These are phyloP conservation scores for Amanita rubescens DNA, from an alignment of 768 basidiomycete species.

Conservation along the genomic window DNA sequence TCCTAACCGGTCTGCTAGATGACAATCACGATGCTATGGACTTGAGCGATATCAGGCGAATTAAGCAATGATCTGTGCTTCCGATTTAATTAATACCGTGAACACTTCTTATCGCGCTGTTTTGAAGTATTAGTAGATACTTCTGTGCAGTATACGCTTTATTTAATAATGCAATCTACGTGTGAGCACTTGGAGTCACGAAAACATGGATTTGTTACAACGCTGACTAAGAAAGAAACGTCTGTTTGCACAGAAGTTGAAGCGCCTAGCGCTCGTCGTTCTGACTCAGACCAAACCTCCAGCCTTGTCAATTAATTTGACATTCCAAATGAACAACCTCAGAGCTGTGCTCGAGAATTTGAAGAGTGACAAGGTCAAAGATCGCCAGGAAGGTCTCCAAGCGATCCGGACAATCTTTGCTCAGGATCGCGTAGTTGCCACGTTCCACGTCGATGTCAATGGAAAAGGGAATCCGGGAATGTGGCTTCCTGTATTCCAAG, in stretches of 20 bases:
- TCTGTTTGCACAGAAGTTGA: not conserved
- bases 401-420: slow-evolving; percentile 45
- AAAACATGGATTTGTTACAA: no score
- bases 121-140: not conserved
- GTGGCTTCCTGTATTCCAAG: slow-evolving; percentile 69
- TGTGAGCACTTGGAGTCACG: no score
- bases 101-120: not conserved
- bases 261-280: no score
- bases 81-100: not conserved
- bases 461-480: slow-evolving; percentile 25
- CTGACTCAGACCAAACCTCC: not conserved
- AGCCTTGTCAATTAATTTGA: not conserved
- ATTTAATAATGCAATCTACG: no score
- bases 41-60: not conserved
- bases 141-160: not conserved
- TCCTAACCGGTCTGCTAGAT: not conserved
- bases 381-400: slow-evolving; percentile 57
- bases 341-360: slow-evolving; percentile 44
- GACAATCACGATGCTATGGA: not conserved
- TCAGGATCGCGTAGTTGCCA: slow-evolving; percentile 36
- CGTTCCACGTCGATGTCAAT: slow-evolving; percentile 31
- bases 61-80: not conserved
- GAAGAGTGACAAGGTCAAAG: slow-evolving; percentile 57
- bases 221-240: not conserved
- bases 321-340: slow-evolving; percentile 25